Conservation (phyloP, 352 stramenopile genomes). For the Albugo laibachii region DNA sequence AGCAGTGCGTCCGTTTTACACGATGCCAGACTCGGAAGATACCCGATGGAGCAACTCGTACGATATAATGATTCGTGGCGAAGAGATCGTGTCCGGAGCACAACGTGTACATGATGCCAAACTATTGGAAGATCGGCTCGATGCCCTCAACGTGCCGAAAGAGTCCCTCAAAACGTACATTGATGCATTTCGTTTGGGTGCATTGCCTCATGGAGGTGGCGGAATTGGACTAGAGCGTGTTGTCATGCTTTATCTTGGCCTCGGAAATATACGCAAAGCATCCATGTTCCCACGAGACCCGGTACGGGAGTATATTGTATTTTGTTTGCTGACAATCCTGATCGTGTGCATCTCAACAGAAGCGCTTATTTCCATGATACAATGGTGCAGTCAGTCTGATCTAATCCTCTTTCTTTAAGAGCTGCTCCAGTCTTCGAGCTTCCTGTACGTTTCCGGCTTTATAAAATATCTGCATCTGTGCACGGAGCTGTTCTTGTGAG, state of each 20-base stretch:
- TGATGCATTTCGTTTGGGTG: constrained; percentile 96
- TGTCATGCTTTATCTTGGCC: constrained; percentile 33
- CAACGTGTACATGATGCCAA: constrained; percentile 97
- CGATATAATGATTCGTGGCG: constrained; percentile 99
- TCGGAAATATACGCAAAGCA: no score
- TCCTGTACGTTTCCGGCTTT: constrained; percentile 74
- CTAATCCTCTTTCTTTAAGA: constrained; percentile 18
- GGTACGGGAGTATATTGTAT: no score
- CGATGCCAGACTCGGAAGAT: constrained; percentile 96
- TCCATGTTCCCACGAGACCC: no score
- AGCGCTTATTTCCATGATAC: no score
- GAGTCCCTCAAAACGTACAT: constrained; percentile 92
- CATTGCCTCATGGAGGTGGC: constrained; percentile 94
- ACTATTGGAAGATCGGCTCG: constrained; percentile 84
- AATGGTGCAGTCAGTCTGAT: no score
- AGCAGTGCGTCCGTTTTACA: constrained; percentile 98
- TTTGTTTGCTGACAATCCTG: no score
- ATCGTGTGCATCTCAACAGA: no score
- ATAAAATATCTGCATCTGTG: constrained; percentile 82
- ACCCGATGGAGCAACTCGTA: constrained; percentile 93
- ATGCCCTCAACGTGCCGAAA: constrained; percentile 65
- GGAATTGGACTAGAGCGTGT: constrained; percentile 98
- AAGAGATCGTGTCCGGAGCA: constrained; percentile 99
- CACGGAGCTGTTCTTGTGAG: constrained; percentile 53
- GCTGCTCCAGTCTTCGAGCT: constrained; percentile 51